Conservation (phyloP, 768 basidiomycete species). For the Butyriboletus loyo region DNA sequence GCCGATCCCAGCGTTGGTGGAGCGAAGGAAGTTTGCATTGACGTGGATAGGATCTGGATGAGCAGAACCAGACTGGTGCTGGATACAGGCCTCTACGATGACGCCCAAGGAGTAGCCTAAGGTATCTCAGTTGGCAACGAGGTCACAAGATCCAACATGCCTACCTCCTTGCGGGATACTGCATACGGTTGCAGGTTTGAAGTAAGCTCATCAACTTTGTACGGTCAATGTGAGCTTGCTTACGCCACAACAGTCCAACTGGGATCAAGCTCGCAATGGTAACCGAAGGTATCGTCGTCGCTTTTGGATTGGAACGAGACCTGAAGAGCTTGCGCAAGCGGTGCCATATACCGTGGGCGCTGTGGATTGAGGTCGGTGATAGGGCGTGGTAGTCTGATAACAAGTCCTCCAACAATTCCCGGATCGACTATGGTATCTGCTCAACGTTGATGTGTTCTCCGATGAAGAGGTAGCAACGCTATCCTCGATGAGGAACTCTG, state of each 20-base stretch:
- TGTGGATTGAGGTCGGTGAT: neutral
- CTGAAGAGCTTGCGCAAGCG: constrained; percentile 22
- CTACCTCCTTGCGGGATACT: constrained; percentile 58
- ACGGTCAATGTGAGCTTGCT: constrained; percentile 7
- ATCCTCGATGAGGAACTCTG: no score
- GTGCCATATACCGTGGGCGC: constrained; percentile 11
- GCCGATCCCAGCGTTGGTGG: constrained; percentile 40
- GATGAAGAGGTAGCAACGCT: no score
- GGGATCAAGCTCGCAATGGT: constrained; percentile 39
- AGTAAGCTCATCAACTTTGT: neutral
- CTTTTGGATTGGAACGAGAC: constrained; percentile 13
- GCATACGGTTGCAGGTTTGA: neutral
- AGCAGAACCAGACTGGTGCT: constrained; percentile 43
- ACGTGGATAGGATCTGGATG: constrained; percentile 60
- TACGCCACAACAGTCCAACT: constrained; percentile 47
- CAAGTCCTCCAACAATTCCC: no score
- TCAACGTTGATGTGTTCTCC: no score
- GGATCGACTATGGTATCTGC: no score
- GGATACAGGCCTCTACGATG: constrained; percentile 52
- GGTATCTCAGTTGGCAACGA: neutral
- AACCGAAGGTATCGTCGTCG: constrained; percentile 22
- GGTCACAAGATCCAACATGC: neutral
- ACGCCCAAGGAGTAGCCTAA: constrained; percentile 59
- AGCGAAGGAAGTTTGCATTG: constrained; percentile 55
- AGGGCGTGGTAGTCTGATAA: no score